Evolutionary conservation across 2,329 filamentous ascomycete species (phyloP), one percentile per base, ranked within the genome.

Genomic region (Tolypocladium endophyticum): DNA sequence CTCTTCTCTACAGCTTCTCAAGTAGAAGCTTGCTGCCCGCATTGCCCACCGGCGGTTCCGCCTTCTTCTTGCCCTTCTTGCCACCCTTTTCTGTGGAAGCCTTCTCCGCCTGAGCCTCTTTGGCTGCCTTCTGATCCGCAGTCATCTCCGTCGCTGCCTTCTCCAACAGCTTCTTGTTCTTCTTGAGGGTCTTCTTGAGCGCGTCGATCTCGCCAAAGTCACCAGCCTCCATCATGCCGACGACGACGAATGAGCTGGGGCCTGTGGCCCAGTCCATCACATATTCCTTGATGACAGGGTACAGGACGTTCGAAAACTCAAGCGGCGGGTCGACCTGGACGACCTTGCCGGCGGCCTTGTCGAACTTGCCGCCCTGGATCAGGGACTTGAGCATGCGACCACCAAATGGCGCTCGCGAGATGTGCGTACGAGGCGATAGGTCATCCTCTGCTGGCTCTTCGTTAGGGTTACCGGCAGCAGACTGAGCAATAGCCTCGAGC

Each of bases 351-450:
- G 84, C 81, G 52, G 81, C 81, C 62, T 85, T 84, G 73, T 97
- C 91, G 70, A 89, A 99, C 60, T 86, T 87, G 33, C 95, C 94
- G 50, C 94, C 94, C 59, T 91, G 87, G 30, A 97, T 92, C 9
- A 99, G 82, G 0, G 88, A 88, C 77, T 96, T 97, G 68, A 97
- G 82, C 87, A 97, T 88, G 61, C 91, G 87, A 20, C 90, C 91
- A 47, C 86, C 88, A 66, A 80, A 81, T 0, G 85, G 70, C 43
- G 82, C 81, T 67, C 82, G 78, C 33, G 85, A 82, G 59, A 88
- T 79, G 69, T 91, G 87, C 36, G 73, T 69, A 28, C 69, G 70
- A 4, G 73, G 65, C 20, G 74, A 67, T 18, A 74, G 61, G 30
- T 77, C 77, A 11, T 78, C 76, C 54, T 77, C 76, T 3, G 70